These are phyloP conservation scores for Candida sp. DNA, from an alignment of 1,139 yeast species.

Conservation along the genomic window DNA sequence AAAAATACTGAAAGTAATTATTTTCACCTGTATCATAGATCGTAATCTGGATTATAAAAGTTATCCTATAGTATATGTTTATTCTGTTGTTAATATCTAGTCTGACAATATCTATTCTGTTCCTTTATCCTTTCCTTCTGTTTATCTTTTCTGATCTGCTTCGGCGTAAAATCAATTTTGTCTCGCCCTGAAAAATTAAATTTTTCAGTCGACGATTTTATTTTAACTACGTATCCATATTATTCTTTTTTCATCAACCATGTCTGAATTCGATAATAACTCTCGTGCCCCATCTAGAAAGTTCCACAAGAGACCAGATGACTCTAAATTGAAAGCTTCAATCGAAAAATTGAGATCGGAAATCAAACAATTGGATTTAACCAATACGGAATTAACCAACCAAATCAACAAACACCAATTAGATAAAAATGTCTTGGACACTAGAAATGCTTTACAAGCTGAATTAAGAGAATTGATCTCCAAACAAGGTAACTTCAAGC, in stretches of 20 bases:
- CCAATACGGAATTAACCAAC: constrained; percentile 36
- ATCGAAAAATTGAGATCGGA: constrained; percentile 61
- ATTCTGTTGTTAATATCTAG: too few relatives aligned
- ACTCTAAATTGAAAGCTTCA: constrained; percentile 55
- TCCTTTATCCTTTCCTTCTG: too few relatives aligned
- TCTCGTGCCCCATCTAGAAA: constrained; percentile 19
- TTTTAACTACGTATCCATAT: background rate
- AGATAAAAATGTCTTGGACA: constrained; percentile 44
- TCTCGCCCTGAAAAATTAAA: background rate
- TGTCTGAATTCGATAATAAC: constrained; percentile 7
- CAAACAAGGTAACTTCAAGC: constrained; percentile 71
- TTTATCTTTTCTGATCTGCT: background rate
- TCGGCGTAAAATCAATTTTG: background rate
- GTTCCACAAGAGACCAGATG: constrained; percentile 76
- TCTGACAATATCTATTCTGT: too few relatives aligned
- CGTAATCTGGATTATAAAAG: too few relatives aligned
- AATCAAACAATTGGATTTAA: constrained; percentile 65
- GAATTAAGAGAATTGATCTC: constrained; percentile 61
- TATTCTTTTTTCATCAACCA: background rate
- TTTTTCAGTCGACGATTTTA: background rate
- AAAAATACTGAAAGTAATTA: too few relatives aligned
- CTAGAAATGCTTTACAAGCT: constrained; percentile 61
- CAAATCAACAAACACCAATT: constrained; percentile 43
- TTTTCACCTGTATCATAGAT: too few relatives aligned
- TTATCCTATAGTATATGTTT: too few relatives aligned